Conservation (phyloP, 257 asterid species). For the Dorcoceras hygrometricum region DNA sequence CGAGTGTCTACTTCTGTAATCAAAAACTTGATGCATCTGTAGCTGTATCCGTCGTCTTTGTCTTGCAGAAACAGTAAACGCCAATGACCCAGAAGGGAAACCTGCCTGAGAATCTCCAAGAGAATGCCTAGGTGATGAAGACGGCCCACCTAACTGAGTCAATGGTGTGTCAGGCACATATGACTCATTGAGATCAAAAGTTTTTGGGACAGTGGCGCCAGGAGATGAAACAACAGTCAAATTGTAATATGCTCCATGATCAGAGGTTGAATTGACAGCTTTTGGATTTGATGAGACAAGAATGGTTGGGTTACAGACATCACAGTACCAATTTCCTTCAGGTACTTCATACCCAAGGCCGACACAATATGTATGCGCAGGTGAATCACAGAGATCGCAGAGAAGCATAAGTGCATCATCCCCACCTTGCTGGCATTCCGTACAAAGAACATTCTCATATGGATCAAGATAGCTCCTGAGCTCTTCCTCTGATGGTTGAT, state of each 20-base stretch:
- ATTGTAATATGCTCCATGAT: slow-evolving; percentile 40
- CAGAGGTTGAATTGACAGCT: slow-evolving; percentile 38
- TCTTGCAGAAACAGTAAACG: slow-evolving; percentile 57
- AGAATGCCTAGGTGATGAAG: slow-evolving; percentile 43
- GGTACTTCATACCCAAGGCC: slow-evolving; percentile 89
- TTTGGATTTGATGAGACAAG: slow-evolving; percentile 48
- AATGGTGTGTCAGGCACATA: slow-evolving; percentile 73
- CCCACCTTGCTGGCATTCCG: slow-evolving; percentile 77
- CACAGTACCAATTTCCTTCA: slow-evolving; percentile 96
- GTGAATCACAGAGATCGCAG: slow-evolving; percentile 86
- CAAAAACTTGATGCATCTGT: slow-evolving; percentile 56
- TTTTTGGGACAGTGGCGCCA: slow-evolving; percentile 41
- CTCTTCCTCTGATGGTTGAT: slow-evolving; percentile 96
- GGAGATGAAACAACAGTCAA: slow-evolving; percentile 50
- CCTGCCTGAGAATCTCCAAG: slow-evolving; percentile 48
- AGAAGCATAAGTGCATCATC: slow-evolving; percentile 89
- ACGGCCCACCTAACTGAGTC: slow-evolving; percentile 39
- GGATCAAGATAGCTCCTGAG: slow-evolving; percentile 79
- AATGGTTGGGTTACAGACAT: slow-evolving; percentile 79
- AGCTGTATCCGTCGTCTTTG: slow-evolving; percentile 71
- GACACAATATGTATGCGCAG: slow-evolving; percentile 85
- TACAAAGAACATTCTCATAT: slow-evolving; percentile 64
- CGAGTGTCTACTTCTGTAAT: slow-evolving; percentile 46
- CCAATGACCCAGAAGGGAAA: slow-evolving; percentile 56
- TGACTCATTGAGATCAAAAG: slow-evolving; percentile 72